Evolutionary conservation across 2,329 filamentous ascomycete species (phyloP), one percentile per base, ranked within the genome.

Genomic region (Colletotrichum tropicicola): DNA sequence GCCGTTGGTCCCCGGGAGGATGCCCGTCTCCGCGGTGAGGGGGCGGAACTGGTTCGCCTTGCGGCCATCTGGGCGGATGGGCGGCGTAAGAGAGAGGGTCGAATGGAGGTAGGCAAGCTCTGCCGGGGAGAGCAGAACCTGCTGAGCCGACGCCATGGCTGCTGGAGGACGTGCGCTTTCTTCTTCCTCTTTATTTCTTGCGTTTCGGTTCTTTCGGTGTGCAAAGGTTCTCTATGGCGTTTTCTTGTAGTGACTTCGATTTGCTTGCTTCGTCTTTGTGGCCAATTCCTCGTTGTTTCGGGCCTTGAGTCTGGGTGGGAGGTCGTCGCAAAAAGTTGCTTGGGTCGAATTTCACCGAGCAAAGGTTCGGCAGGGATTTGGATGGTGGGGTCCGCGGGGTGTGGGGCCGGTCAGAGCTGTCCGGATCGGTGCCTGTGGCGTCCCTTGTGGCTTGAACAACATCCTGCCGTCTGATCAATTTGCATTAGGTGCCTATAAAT

Each of bases 101-200:
- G 88, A 89, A 84, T 97, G 93, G 54, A 98, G 89, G 82, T 98
- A 99, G 72, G 94, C 94, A 73, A 99, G 92, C 82, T 99, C 96
- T 73, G 96, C 94, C 49, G 96, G 95, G 57, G 94, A 98, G 78
- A 98, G 91, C 71, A 93, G 90, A 73, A 89, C 87, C 79, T 89
- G 87, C 73, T 89, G 88, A 72, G 79, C 84, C 30, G 63, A 64
- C 37, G 63, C 58, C 63, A 66, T 66, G 23, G 27, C 35, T 52
- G 32, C 35, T 28, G 4, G n/a, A n/a, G n/a, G n/a, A n/a, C n/a
- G n/a, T n/a, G n/a, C 8, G 8, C 9, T 49, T 53, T 27, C n/a
- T 21, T 49, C 15, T 19, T 21, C 10, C n/a, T 21, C 28, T 27
- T 32, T 39, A 7, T 13, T 43, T 41, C n/a, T n/a, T n/a, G n/a